Evolutionary conservation across 768 basidiomycete genomes (phyloP), one percentile per base, ranked within the genome.

Genomic region (Cantharellus anzutake): DNA sequence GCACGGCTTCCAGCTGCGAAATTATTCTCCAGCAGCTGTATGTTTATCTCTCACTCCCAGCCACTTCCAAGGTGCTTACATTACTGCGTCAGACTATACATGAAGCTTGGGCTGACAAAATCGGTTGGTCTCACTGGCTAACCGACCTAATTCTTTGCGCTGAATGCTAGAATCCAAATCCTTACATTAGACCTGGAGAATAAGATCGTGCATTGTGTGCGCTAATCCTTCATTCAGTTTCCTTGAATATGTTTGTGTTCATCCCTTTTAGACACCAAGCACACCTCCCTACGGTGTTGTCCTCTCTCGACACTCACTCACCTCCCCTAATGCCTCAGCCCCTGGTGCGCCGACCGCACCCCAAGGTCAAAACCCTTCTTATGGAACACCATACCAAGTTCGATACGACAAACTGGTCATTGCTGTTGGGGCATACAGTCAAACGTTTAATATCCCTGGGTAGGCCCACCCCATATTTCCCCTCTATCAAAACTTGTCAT

Each of bases 391-490:
- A 4, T 89, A 86, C 68, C 73, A 75, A 4, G 56, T 90, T 51
- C 69, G 71, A 20, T 91, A 85, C 66, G 88, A 92, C 70, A 87
- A 85, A 67, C 75, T 92, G 7, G 79, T 92, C 59, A 80, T 93
- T 55, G 81, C 86, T 4, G 87, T 88, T 1, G 90, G 90, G 2
- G 84, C 85, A 52, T 91, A 91, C 70, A 80, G 78, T 2, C 86
- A 90, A 68, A 91, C 52, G 87, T 86, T 65, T 57, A 77, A 64
- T 2, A 42, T 42, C 38, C 20, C 4, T 58, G 50, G 39, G 56
- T 20, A 16, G 2, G 37, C 58, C 3, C 53, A 34, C 34, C 52
- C 40, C 34, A 41, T 38, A 60, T 20, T 48, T 20, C 42, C 16
- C 5, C 41, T 39, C 38, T 57, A 61, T 64, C 58, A 55, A 41